A percentile compares a stretch with the other conserved stretches of the same genome.
Evolutionary conservation across 78 protist genomes (phyloP).

Genomic region (Reticulomyxa filosa): DNA sequence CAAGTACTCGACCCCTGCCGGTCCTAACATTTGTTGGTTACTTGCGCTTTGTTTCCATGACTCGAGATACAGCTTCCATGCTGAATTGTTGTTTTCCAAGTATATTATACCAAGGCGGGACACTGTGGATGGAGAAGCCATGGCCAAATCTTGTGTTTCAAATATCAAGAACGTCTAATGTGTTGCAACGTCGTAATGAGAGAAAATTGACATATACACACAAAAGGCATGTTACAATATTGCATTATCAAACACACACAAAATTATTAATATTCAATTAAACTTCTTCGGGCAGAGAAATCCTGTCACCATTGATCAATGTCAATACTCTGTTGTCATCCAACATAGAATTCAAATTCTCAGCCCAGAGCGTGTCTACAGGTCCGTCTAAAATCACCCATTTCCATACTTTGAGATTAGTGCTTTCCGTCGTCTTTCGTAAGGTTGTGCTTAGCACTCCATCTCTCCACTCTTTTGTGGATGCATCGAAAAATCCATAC

Average conservation of each 20-base stretch:
- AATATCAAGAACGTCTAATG: conserved; percentile 26
- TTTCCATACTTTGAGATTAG: conserved; percentile 17
- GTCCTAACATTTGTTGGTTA: no score
- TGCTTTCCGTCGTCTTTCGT: conserved; percentile 20
- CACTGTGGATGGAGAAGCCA: conserved; percentile 77
- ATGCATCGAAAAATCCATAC: conserved; percentile 31
- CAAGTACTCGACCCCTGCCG: no score
- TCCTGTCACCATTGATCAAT: conserved; percentile 30
- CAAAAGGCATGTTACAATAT: background rate
- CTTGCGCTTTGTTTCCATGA: conserved; percentile 7
- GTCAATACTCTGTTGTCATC: conserved; percentile 40
- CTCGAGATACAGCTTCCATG: conserved; percentile 27
- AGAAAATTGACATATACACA: no score
- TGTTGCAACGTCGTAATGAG: background rate
- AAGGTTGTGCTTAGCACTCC: conserved; percentile 26
- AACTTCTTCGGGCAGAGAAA: conserved; percentile 16
- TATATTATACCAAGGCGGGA: conserved; percentile 65
- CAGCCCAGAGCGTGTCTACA: conserved; percentile 56
- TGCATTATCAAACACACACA: no score
- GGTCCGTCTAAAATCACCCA: conserved; percentile 63
- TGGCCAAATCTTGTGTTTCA: conserved; percentile 50
- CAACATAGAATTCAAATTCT: conserved; percentile 57
- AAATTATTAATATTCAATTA: no score
- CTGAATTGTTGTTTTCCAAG: conserved; percentile 32
- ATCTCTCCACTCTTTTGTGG: conserved; percentile 55